A percentile compares a stretch with the other conserved stretches of the same genome.
These are phyloP conservation scores for Mycena filopes DNA, from an alignment of 768 basidiomycete species.

Conservation along the genomic window DNA sequence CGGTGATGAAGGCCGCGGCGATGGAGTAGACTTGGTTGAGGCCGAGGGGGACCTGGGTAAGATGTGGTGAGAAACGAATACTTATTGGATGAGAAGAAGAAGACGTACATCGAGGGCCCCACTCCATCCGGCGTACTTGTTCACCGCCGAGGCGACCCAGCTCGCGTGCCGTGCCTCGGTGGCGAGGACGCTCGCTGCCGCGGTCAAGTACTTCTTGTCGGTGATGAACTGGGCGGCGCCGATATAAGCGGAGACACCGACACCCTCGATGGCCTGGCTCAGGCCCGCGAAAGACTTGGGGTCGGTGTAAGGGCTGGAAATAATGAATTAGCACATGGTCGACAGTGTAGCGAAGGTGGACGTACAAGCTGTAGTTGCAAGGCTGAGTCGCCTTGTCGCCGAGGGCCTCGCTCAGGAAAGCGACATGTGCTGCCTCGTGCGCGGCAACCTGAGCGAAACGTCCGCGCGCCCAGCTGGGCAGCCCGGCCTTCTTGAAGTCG, in stretches of 20 bases:
- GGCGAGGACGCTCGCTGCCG: conserved; percentile 65
- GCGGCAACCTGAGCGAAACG: conserved; percentile 60
- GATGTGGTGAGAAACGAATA: conserved; percentile 18
- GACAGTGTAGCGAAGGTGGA: neutral
- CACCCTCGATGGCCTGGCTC: conserved; percentile 64
- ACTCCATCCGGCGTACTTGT: conserved; percentile 58
- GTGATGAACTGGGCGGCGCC: conserved; percentile 62
- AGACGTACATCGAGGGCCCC: conserved; percentile 57
- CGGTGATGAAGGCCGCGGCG: conserved; percentile 59
- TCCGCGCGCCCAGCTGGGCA: conserved; percentile 56
- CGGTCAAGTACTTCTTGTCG: conserved; percentile 58
- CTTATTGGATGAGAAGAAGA: conserved; percentile 32
- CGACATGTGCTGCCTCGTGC: conserved; percentile 62
- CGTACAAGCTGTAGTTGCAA: conserved; percentile 70
- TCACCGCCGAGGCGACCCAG: conserved; percentile 61
- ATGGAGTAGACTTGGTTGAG: conserved; percentile 48
- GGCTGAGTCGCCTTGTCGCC: conserved; percentile 62
- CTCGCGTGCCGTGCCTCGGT: conserved; percentile 69
- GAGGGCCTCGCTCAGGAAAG: conserved; percentile 47
- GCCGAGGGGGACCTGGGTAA: conserved; percentile 44
- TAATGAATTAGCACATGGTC: neutral
- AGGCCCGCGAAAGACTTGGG: conserved; percentile 60
- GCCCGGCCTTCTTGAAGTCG: conserved; percentile 57
- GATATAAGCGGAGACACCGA: conserved; percentile 63
- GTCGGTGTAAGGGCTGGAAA: conserved; percentile 58